These are phyloP conservation scores for Pogostemon cablin DNA, from an alignment of 257 asterid species.

Conservation along the genomic window DNA sequence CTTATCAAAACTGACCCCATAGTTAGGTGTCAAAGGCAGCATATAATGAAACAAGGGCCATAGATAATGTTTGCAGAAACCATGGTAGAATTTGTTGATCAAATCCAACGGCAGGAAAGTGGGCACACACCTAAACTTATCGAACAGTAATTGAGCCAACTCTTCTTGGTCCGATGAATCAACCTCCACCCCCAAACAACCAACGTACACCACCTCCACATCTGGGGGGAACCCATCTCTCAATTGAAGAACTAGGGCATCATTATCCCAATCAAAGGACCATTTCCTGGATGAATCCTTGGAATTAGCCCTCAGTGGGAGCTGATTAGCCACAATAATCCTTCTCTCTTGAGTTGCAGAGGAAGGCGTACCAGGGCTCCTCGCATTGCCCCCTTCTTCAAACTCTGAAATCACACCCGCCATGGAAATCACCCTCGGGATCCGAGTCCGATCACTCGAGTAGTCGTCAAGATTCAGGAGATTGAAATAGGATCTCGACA, in stretches of 20 bases:
- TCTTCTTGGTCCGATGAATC: conserved; percentile 76
- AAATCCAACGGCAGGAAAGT: conserved; percentile 66
- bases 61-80: conserved; percentile 76
- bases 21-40: conserved; percentile 69
- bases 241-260: conserved; percentile 64
- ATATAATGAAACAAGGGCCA: conserved; percentile 91
- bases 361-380: conserved; percentile 38
- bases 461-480: conserved; percentile 67
- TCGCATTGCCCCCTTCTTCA: conserved; percentile 40
- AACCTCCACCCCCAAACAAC: conserved; percentile 61
- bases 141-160: conserved; percentile 60
- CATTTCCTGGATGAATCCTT: conserved; percentile 46
- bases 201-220: conserved; percentile 67
- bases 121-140: conserved; percentile 78
- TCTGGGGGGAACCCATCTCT: conserved; percentile 68
- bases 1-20: conserved; percentile 75
- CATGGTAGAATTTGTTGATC: conserved; percentile 64
- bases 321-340: conserved; percentile 76
- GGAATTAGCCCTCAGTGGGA: conserved; percentile 59
- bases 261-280: conserved; percentile 81
- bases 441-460: conserved; percentile 63
- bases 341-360: conserved; percentile 47
- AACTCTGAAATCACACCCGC: conserved; percentile 70
- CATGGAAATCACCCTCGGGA: conserved; percentile 69
- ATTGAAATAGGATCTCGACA: conserved; percentile 84